phyloP scores from a whole-genome alignment of 2,329 filamentous ascomycete species.

The Botrytis pseudocinerea region DNA sequence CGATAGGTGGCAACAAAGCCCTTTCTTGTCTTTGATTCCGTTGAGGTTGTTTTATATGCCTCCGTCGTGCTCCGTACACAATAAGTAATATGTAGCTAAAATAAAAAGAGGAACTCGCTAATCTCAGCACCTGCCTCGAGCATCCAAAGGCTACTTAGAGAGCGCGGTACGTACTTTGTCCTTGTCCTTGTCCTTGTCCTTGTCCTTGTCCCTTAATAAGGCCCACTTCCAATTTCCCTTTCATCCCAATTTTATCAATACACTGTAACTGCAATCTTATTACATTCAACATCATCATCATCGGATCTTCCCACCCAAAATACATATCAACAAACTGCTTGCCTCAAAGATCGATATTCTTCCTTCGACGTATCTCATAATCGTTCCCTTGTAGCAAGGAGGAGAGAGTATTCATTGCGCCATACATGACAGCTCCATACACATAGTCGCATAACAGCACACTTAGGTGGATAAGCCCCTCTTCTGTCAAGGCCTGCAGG shows the following conservation, averaged over 20 bases:
- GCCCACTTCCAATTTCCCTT: background rate
- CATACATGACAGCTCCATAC: background rate
- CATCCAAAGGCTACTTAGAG: background rate
- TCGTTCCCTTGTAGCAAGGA: background rate
- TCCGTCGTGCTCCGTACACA: background rate
- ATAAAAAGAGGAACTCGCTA: background rate
- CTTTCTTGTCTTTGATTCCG: background rate
- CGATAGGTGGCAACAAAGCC: background rate
- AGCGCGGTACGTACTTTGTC: background rate
- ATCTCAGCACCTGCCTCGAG: constrained; percentile 11
- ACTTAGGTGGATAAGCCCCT: constrained; percentile 17
- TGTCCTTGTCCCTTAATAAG: background rate
- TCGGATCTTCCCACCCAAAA: background rate
- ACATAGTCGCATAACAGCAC: background rate
- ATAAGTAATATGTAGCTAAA: background rate
- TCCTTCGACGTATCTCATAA: background rate
- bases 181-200: background rate
- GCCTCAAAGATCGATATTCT: background rate
- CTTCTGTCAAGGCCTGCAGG: constrained; percentile 17
- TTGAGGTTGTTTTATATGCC: background rate
- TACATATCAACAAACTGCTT: background rate
- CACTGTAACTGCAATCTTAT: background rate
- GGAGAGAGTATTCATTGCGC: background rate
- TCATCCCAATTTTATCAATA: constrained; percentile 15
- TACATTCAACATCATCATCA: background rate